Evolutionary conservation across 2,329 filamentous ascomycete genomes (phyloP).

Genomic region (Colletotrichum siamense): DNA sequence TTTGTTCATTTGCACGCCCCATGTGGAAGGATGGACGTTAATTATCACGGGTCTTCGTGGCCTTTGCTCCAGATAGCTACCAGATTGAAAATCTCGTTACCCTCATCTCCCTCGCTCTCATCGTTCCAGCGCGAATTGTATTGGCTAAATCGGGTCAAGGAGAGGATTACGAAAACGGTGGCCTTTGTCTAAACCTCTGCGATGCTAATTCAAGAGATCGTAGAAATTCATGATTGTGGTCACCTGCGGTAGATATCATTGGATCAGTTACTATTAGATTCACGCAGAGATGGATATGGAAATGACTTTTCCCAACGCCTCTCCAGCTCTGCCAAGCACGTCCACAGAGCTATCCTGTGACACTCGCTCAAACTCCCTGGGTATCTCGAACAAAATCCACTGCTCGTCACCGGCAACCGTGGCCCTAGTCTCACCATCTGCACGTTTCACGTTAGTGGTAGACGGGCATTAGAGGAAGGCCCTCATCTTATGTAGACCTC

Average conservation of each 20-base stretch:
- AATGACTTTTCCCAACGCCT: not conserved
- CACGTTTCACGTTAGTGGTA: not conserved
- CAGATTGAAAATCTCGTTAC: not conserved
- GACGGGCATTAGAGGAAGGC: not conserved
- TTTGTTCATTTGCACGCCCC: not conserved
- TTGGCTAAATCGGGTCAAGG: not conserved
- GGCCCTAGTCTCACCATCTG: not conserved
- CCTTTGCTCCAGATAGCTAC: not conserved
- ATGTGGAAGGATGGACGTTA: not conserved
- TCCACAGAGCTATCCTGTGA: not conserved
- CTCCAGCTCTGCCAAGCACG: not conserved
- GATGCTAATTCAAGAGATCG: not conserved
- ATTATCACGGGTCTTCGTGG: not conserved
- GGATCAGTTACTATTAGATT: not conserved
- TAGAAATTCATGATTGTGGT: not conserved
- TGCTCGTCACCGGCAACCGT: not conserved
- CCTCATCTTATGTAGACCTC: slow-evolving; percentile 68
- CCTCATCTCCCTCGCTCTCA: not conserved
- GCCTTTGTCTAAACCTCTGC: not conserved
- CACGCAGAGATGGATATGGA: not conserved
- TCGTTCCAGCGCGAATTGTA: not conserved
- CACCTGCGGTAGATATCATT: not conserved
- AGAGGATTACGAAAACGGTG: not conserved
- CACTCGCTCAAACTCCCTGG: slow-evolving; percentile 8
- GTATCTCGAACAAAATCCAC: slow-evolving; percentile 15